Evolutionary conservation across 495 filamentous ascomycete species (phyloP).

Genomic region (Immersiella caudata): DNA sequence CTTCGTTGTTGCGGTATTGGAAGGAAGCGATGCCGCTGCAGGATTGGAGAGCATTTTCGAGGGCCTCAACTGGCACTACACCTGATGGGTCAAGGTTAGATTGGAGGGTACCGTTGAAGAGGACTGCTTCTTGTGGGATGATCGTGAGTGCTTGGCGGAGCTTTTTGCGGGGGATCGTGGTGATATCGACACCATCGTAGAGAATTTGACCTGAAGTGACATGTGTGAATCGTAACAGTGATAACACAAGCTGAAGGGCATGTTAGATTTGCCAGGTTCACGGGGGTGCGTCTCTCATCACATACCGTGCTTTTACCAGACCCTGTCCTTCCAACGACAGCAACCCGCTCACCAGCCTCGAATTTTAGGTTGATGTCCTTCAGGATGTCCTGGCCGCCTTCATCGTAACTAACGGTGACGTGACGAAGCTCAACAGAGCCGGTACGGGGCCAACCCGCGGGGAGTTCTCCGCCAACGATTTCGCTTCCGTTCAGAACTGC

Average conservation of each 20-base stretch:
- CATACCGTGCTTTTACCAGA: slow-evolving; percentile 61
- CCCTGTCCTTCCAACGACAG: slow-evolving; percentile 60
- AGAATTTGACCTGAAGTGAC: slow-evolving; percentile 51
- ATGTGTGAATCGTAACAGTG: slow-evolving; percentile 59
- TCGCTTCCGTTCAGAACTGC: slow-evolving; percentile 28
- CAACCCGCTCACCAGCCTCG: slow-evolving; percentile 56
- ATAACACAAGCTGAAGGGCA: slow-evolving; percentile 46
- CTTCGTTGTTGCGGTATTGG: slow-evolving; percentile 36
- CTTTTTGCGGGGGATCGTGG: slow-evolving; percentile 49
- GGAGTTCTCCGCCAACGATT: slow-evolving; percentile 28
- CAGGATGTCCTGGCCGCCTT: slow-evolving; percentile 52
- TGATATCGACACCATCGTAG: slow-evolving; percentile 58
- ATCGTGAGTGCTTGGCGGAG: slow-evolving; percentile 57
- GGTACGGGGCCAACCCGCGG: slow-evolving; percentile 49
- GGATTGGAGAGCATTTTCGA: slow-evolving; percentile 48
- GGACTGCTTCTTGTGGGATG: slow-evolving; percentile 60
- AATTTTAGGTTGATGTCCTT: slow-evolving; percentile 55
- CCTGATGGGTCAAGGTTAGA: slow-evolving; percentile 56
- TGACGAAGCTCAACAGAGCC: slow-evolving; percentile 54
- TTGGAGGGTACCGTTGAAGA: slow-evolving; percentile 55
- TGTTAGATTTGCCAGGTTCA: slow-evolving; percentile 26
- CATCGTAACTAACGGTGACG: slow-evolving; percentile 53
- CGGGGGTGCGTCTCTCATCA: neutral
- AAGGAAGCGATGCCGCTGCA: slow-evolving; percentile 51
- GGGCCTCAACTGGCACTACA: slow-evolving; percentile 41